Conservation (phyloP, 2,329 filamentous ascomycete genomes). For the Verticillium albo-atrum region DNA sequence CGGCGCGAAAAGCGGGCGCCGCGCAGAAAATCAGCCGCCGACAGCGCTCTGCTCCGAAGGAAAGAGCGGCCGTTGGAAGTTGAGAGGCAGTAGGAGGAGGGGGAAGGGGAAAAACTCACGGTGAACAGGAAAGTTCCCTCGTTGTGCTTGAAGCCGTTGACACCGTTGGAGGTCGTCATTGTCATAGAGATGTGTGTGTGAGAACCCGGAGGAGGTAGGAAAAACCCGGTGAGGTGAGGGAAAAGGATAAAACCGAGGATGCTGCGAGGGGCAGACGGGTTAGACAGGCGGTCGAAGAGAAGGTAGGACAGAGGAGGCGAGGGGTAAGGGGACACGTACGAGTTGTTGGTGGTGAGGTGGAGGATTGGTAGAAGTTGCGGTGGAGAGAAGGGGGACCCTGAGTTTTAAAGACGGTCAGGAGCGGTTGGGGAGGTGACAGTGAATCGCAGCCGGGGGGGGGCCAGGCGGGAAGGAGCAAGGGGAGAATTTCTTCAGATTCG, state of each 20-base stretch:
- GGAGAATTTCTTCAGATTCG: slow-evolving; percentile 1
- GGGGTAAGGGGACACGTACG: background rate
- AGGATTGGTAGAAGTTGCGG: slow-evolving; percentile 11
- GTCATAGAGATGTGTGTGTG: slow-evolving; percentile 29
- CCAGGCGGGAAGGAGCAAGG: background rate
- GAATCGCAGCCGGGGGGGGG: slow-evolving; percentile 1
- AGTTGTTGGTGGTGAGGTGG: background rate
- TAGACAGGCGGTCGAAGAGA: slow-evolving; percentile 4
- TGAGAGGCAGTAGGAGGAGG: too few species aligned
- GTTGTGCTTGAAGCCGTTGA: slow-evolving; percentile 42
- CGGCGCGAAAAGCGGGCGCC: background rate
- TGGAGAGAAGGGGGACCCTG: slow-evolving; percentile 6
- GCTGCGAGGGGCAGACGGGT: slow-evolving; percentile 9
- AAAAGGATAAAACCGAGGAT: slow-evolving; percentile 20
- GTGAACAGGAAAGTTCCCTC: slow-evolving; percentile 81
- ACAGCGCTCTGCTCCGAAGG: too few species aligned
- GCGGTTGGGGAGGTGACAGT: slow-evolving; percentile 5
- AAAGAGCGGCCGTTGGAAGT: background rate
- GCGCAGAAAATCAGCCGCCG: background rate
- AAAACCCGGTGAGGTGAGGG: slow-evolving; percentile 11
- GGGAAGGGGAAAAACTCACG: slow-evolving; percentile 34
- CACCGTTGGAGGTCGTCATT: slow-evolving; percentile 54
- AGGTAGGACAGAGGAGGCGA: background rate
- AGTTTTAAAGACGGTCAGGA: slow-evolving; percentile 10
- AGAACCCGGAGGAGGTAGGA: slow-evolving; percentile 9